A percentile compares a stretch with the other conserved stretches of the same genome.
These are phyloP conservation scores for Puya raimondii DNA, from an alignment of 176 grass and related monocot genomes.

Conservation along the genomic window DNA sequence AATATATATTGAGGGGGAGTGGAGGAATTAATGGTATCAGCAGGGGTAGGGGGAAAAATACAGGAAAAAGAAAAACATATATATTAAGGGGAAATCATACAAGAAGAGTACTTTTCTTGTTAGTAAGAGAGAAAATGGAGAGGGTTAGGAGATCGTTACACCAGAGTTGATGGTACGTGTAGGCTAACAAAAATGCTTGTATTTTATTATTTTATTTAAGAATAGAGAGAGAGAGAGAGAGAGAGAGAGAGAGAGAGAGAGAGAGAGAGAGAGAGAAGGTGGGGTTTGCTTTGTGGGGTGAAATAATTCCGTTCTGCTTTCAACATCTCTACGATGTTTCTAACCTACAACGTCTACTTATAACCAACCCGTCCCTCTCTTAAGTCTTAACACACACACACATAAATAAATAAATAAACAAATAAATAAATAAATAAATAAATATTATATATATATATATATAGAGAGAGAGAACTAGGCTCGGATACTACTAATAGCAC, in stretches of 20 bases:
- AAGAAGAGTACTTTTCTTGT: slow-evolving; percentile 28
- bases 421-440: too few species aligned
- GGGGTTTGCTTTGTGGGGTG: slow-evolving; percentile 66
- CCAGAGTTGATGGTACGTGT: slow-evolving; percentile 79
- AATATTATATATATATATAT: too few species aligned
- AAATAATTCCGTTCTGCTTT: slow-evolving; percentile 54
- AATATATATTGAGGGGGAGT: not conserved
- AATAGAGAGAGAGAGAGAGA: slow-evolving; percentile 20
- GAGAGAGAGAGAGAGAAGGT: slow-evolving; percentile 20
- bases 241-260: slow-evolving; percentile 23
- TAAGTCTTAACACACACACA: not conserved
- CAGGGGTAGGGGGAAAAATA: slow-evolving; percentile 15
- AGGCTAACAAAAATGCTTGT: slow-evolving; percentile 53
- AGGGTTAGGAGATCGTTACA: slow-evolving; percentile 78
- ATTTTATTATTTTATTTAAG: slow-evolving; percentile 27
- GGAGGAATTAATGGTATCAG: slow-evolving; percentile 7
- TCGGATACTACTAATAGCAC: too few species aligned
- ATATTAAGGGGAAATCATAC: not conserved
- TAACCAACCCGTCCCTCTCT: slow-evolving; percentile 75
- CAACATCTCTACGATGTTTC: slow-evolving; percentile 85
- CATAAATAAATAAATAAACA: not conserved
- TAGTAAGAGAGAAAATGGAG: slow-evolving; percentile 72
- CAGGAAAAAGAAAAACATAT: slow-evolving; percentile 20
- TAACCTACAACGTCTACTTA: slow-evolving; percentile 96
- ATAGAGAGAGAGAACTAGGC: too few species aligned